A percentile compares a stretch with the other conserved stretches of the same genome.
These are phyloP conservation scores for Musa acuminata DNA, from an alignment of 176 grass and related monocot genomes.

Conservation along the genomic window DNA sequence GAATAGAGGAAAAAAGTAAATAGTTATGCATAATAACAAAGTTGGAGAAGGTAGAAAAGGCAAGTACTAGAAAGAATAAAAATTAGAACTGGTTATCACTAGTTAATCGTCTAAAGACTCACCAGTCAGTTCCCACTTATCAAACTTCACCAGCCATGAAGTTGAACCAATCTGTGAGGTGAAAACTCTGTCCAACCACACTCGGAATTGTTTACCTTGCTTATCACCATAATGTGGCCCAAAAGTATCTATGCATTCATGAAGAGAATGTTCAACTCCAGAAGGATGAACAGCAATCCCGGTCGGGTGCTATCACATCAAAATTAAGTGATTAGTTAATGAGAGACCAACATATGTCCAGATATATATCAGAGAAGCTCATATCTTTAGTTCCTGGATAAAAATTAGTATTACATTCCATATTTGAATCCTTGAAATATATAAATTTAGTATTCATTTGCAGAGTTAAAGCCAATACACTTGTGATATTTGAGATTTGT, in stretches of 20 bases:
- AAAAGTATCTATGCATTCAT: conserved; percentile 41
- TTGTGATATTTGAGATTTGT: too few species aligned
- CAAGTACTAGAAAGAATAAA: neutral
- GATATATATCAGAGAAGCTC: neutral
- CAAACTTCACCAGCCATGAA: conserved; percentile 75
- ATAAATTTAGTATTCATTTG: too few species aligned
- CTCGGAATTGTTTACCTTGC: conserved; percentile 43
- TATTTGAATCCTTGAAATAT: too few species aligned
- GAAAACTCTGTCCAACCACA: conserved; percentile 76
- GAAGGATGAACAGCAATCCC: conserved; percentile 62
- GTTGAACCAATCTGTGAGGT: conserved; percentile 41
- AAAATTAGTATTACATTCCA: neutral
- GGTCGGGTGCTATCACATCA: conserved; percentile 37
- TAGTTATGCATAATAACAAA: too few species aligned
- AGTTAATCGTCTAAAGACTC: neutral
- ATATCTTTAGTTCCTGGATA: neutral
- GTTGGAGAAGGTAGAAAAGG: neutral
- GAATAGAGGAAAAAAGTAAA: neutral
- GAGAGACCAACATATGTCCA: conserved; percentile 2
- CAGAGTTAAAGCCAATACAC: too few species aligned
- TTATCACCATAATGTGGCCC: conserved; percentile 53
- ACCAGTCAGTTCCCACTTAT: conserved; percentile 85
- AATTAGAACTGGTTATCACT: neutral
- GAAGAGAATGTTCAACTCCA: conserved; percentile 53
- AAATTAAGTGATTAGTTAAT: conserved; percentile 15